A percentile compares a stretch with the other conserved stretches of the same genome.
Conservation (phyloP, 2,329 filamentous ascomycete species). For the Cladosporium cucumerinum region DNA sequence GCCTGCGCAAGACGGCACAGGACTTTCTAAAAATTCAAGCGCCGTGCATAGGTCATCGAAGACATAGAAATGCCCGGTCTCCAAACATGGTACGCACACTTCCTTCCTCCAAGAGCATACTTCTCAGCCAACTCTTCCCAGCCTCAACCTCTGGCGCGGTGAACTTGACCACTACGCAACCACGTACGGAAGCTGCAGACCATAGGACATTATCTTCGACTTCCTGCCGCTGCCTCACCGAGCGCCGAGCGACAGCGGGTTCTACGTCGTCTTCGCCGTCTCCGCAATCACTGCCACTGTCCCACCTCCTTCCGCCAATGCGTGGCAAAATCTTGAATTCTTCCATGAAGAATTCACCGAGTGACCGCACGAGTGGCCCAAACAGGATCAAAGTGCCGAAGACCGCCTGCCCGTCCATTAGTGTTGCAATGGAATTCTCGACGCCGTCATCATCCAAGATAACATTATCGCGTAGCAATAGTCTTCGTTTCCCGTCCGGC, state of each 20-base stretch:
- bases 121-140: conserved; percentile 73
- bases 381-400: conserved; percentile 82
- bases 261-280: conserved; percentile 41
- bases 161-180: conserved; percentile 89
- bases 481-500: conserved; percentile 44
- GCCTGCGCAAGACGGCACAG: neutral
- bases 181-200: conserved; percentile 76
- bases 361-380: conserved; percentile 63
- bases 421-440: conserved; percentile 37
- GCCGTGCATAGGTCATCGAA: conserved; percentile 38
- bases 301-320: conserved; percentile 78
- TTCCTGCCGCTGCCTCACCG: conserved; percentile 55
- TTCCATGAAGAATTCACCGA: conserved; percentile 71
- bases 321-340: conserved; percentile 77
- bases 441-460: conserved; percentile 53
- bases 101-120: conserved; percentile 71
- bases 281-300: conserved; percentile 35
- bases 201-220: conserved; percentile 63
- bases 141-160: conserved; percentile 78
- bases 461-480: conserved; percentile 83
- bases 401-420: conserved; percentile 72
- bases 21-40: neutral
- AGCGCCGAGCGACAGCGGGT: conserved; percentile 34
- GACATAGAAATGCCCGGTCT: conserved; percentile 74
- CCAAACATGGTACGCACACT: conserved; percentile 71